Evolutionary conservation across 805 yeast genomes (phyloP).

Genomic region (Barnettozyma populi): DNA sequence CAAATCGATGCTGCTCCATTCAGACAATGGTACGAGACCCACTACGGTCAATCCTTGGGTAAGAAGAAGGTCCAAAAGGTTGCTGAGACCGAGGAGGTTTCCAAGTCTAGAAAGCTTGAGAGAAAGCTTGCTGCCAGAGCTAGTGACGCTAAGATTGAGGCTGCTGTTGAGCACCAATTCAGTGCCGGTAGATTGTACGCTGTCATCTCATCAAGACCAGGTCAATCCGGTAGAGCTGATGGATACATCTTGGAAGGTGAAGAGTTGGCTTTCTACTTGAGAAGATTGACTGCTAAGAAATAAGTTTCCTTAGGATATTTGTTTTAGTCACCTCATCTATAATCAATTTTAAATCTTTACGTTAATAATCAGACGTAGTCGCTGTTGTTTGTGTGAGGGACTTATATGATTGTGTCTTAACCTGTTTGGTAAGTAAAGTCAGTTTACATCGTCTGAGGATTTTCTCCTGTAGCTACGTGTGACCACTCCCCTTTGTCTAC

Average conservation of each 20-base stretch:
- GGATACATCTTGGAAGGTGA: constrained; percentile 99
- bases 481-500: no score
- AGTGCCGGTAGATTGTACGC: constrained; percentile 99
- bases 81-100: constrained; percentile 51
- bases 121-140: constrained; percentile 94
- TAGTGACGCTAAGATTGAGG: constrained; percentile 76
- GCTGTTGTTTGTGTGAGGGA: neutral
- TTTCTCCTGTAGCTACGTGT: no score
- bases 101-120: constrained; percentile 74
- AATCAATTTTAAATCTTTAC: constrained; percentile 24
- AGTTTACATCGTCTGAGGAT: no score
- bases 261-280: constrained; percentile 99
- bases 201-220: constrained; percentile 98
- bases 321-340: constrained; percentile 20
- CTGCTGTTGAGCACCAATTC: constrained; percentile 93
- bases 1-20: constrained; percentile 99
- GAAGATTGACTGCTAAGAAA: constrained; percentile 99
- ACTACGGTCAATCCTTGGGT: constrained; percentile 92
- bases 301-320: constrained; percentile 36
- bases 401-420: no score
- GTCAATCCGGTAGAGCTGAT: constrained; percentile 99
- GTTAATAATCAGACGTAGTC: constrained; percentile 10
- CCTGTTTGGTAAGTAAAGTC: no score
- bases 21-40: constrained; percentile 98
- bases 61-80: constrained; percentile 57